These are phyloP conservation scores for Colletotrichum liaoningense DNA, from an alignment of 2,329 filamentous ascomycete genomes.

Conservation along the genomic window DNA sequence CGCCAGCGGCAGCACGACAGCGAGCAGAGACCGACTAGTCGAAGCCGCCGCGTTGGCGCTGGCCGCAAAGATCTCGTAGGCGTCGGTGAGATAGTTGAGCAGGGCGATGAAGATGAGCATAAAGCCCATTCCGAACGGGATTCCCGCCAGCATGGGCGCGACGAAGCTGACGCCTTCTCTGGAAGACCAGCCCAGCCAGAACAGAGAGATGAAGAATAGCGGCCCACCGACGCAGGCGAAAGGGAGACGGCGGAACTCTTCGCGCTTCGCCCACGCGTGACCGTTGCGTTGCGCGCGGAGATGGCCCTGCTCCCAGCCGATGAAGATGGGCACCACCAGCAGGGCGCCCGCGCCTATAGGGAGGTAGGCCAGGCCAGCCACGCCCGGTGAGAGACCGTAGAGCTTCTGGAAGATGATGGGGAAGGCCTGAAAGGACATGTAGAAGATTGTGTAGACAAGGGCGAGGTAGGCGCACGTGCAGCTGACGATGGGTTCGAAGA, in stretches of 20 bases:
- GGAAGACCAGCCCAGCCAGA: conserved; percentile 73
- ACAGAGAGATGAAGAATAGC: conserved; percentile 65
- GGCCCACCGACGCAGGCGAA: conserved; percentile 78
- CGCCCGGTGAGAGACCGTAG: conserved; percentile 73
- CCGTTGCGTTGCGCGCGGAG: conserved; percentile 37
- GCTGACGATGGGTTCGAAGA: conserved; percentile 79
- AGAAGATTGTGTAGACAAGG: conserved; percentile 73
- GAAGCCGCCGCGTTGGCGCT: conserved; percentile 39
- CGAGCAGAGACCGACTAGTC: conserved; percentile 36
- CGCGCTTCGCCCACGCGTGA: conserved; percentile 68
- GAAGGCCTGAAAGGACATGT: conserved; percentile 83
- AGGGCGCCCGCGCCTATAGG: conserved; percentile 74
- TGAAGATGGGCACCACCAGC: conserved; percentile 70
- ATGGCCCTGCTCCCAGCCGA: conserved; percentile 61
- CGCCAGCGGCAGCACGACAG: conserved; percentile 65
- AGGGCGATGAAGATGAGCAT: conserved; percentile 73
- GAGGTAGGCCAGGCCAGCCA: conserved; percentile 75
- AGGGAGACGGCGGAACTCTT: conserved; percentile 77
- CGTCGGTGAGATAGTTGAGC: conserved; percentile 74
- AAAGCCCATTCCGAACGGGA: conserved; percentile 72
- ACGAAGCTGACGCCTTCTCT: conserved; percentile 60
- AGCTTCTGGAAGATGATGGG: conserved; percentile 74
- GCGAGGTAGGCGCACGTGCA: conserved; percentile 78
- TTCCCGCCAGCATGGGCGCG: conserved; percentile 68
- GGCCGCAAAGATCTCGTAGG: conserved; percentile 72